A percentile compares a stretch with the other conserved stretches of the same genome.
Conservation (phyloP, 371 early-diverging fungal species). For the Apophysomyces sp. region DNA sequence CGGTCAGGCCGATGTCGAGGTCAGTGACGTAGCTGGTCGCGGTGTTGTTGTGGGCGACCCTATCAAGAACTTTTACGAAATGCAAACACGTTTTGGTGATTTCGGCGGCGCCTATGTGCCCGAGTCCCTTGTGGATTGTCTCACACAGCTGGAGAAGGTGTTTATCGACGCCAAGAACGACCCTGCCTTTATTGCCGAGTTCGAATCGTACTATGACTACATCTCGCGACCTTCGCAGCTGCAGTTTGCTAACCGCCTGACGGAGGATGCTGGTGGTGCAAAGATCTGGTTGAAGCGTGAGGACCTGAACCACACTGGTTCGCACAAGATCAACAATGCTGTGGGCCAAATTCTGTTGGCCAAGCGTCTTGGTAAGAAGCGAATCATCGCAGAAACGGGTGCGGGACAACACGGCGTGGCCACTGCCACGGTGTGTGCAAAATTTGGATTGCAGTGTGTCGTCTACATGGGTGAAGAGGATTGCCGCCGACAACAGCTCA, state of each 20-base stretch:
- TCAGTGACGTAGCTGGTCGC: constrained; percentile 19
- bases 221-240: constrained; percentile 91
- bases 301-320: constrained; percentile 97
- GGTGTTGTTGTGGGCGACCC: constrained; percentile 14
- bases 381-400: constrained; percentile 98
- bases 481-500: constrained; percentile 90
- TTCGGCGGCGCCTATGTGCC: constrained; percentile 98
- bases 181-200: constrained; percentile 88
- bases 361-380: constrained; percentile 91
- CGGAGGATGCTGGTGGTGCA: constrained; percentile 81
- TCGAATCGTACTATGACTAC: constrained; percentile 85
- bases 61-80: constrained; percentile 48
- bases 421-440: constrained; percentile 97
- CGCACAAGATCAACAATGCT: constrained; percentile 98
- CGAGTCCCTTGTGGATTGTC: constrained; percentile 91
- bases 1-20: constrained; percentile 37
- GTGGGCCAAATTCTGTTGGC: constrained; percentile 93
- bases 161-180: constrained; percentile 82
- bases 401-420: constrained; percentile 99
- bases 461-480: constrained; percentile 98
- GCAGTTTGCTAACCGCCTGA: constrained; percentile 85
- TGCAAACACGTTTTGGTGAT: constrained; percentile 84
- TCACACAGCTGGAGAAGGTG: constrained; percentile 84
- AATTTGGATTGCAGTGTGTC: constrained; percentile 92
- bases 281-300: constrained; percentile 97